Evolutionary conservation across 2,329 filamentous ascomycete species (phyloP), one percentile per base, ranked within the genome.

Genomic region (Thermothelomyces thermophilus): DNA sequence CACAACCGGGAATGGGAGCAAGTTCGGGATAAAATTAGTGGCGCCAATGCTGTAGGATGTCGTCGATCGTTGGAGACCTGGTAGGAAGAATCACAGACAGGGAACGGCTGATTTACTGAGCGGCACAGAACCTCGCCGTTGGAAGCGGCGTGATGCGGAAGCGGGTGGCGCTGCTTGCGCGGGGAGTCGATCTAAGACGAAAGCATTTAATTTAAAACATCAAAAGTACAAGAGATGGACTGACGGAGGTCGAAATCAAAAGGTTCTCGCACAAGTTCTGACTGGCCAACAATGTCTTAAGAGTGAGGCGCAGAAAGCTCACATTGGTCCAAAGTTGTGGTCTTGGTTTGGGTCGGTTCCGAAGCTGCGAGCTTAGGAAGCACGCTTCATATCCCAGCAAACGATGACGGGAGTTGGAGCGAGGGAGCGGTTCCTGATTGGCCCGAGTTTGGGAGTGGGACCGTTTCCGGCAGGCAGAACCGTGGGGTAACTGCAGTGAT

Each of bases 371-470:
- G 30, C 30, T 22, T 22, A 19, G 33, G 39, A 31, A 36, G 46
- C 48, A 52, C 43, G 45, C 37, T 19, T 31, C 31, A 24, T 14
- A 26, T 24, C 22, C 14, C n/a, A 14, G 24, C 40, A 39, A 50
- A 46, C 45, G 48, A 57, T 57, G 56, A 57, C 56, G 56, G 48
- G 51, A n/a, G n/a, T n/a, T n/a, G n/a, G 48, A 44, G 55, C 43
- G 40, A 16, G 5, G 34, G 19, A 19, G 17, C 39, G 41, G 40
- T 51, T 33, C 30, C 37, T 57, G 55, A 56, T 56, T 53, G 53
- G 51, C 24, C 5, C 22, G 37, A 33, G 28, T 0, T 5, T 14
- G 28, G 16, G 8, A n/a, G 42, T 31, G 36, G n/a, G 5, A 16
- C 3, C 3, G n/a, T 2, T 24, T 34, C 43, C 46, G 44, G 48